Evolutionary conservation across 73 alveolate species (phyloP), one percentile per base, ranked within the genome.

Genomic region (Tetrahymena elliotti): DNA sequence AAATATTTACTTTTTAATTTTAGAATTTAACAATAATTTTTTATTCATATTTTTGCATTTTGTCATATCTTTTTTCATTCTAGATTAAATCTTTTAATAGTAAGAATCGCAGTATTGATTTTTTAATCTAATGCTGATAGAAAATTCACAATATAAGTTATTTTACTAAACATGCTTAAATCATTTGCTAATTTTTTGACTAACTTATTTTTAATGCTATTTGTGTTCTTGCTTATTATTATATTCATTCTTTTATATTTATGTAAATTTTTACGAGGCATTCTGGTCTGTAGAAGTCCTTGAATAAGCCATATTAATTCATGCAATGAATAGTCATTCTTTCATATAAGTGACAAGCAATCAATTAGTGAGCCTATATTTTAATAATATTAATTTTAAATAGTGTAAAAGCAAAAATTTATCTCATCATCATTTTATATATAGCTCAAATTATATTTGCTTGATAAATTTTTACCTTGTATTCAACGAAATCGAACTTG

Each of bases 321-420:
- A 84, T 94, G 96, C 96, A 94, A 84, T 94, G 96, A 84, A 52
- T 31, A 18, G 96, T 38, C 96, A 94, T 94, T 94, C 95, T 94
- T 52, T 94, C 96, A 88, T 94, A 94, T 33, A 94, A 82, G 36
- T 94, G 96, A 39, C 96, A 94, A 84, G 96, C 95, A 11, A 94
- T 37, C 33, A 94, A 84, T 94, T 94, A 33, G 82, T 94, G 93
- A 38, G 96, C 95, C 96, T 94, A 84, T 38, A 16, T n/a, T 27
- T 82, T 83, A 37, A 33, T 3, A 83, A 39, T 24, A 94, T 27
- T 68, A 68, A 2, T 6, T 68, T 27, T 27, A 10, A 68, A 68
- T n/a, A 10, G n/a, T 2, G 13, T 31, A 35, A n/a, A 68, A 68
- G 34, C n/a, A 12, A 10, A 10, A 47, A 47, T 27, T 47, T 47